Evolutionary conservation across 164 flowering plant species (phyloP), one percentile per base, ranked within the genome.

Genomic region (Piper longum): DNA sequence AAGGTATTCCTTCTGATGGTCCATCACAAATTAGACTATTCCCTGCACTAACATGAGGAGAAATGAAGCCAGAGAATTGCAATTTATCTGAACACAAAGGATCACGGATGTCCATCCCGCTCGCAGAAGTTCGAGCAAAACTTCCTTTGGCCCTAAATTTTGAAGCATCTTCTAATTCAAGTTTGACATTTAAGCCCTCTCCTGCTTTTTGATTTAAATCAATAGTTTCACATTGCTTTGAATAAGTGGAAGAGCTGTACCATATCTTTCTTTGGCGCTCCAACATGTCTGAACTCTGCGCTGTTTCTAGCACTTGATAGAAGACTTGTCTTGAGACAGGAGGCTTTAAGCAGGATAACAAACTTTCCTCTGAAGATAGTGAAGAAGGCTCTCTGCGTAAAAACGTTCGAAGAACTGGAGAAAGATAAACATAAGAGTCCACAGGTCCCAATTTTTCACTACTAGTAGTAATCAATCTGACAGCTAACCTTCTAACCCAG

Each of bases 251-350:
- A 56, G 90, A 69, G 63, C 80, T 88, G 74, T 90, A 90, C 99
- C 97, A 88, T 76, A 93, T 88, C 79, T 88, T 93, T 78, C 99
- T 84, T 79, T 90, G 99, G 66, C 97, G 82, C 72, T 88, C 97
- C 64, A 90, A 72, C 95, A 93, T 93, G 72, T 87, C 97, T 66
- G 99, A 87, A 76, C 91, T 80, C 78, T 81, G 80, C 17, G 91
- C 80, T 77, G 75, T 90, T 75, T 90, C 91, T 54, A 90, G 59
- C 56, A 84, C 78, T 69, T 85, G 82, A 70, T 85, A 82, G 70
- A 82, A 89, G 65, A 78, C 73, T 67, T 82, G 78, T 71, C 82
- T 89, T 18, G 95, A 79, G 54, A 82, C 87, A 16, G 96, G 96
- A 64, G 95, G 91, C 72, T 85, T 89, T 39, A 95, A 82, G 74